Evolutionary conservation across 805 yeast species (phyloP).

Genomic region (Candida odintsovae): DNA sequence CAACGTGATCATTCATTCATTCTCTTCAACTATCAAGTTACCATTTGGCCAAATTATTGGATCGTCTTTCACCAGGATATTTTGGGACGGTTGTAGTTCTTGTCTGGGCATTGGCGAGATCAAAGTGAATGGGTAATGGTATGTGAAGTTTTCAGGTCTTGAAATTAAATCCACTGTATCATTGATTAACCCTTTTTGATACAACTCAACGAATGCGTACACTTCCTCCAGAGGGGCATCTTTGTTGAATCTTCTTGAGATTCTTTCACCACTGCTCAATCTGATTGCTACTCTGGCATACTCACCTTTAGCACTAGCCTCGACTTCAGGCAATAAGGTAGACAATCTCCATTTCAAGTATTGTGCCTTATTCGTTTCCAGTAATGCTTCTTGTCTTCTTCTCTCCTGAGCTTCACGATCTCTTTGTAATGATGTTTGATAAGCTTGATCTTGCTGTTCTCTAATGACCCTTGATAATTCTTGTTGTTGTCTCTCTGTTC

Average conservation of each 20-base stretch:
- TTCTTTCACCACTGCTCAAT: conserved; percentile 55
- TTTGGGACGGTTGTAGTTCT: conserved; percentile 30
- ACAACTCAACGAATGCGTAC: conserved; percentile 64
- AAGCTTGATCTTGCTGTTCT: conserved; percentile 73
- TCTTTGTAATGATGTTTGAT: conserved; percentile 58
- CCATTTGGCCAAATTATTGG: conserved; percentile 58
- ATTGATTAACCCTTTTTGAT: conserved; percentile 24
- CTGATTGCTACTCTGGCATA: conserved; percentile 67
- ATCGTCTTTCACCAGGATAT: conserved; percentile 34
- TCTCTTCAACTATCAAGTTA: conserved; percentile 45
- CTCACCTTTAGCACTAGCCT: conserved; percentile 19
- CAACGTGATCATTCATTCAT: conserved; percentile 3
- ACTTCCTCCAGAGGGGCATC: conserved; percentile 51
- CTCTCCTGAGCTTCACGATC: conserved; percentile 55
- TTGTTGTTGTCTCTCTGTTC: conserved; percentile 58
- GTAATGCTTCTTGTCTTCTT: conserved; percentile 23
- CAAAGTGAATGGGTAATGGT: conserved; percentile 44
- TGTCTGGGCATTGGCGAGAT: conserved; percentile 54
- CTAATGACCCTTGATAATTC: conserved; percentile 53
- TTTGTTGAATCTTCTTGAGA: conserved; percentile 42
- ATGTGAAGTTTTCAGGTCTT: conserved; percentile 36
- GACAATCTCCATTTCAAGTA: conserved; percentile 49
- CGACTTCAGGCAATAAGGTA: conserved; percentile 27
- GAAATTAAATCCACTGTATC: conserved; percentile 18
- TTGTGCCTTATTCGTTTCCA: conserved; percentile 23